Conservation (phyloP, 2,329 filamentous ascomycete species). For the Septoria petroselini region DNA sequence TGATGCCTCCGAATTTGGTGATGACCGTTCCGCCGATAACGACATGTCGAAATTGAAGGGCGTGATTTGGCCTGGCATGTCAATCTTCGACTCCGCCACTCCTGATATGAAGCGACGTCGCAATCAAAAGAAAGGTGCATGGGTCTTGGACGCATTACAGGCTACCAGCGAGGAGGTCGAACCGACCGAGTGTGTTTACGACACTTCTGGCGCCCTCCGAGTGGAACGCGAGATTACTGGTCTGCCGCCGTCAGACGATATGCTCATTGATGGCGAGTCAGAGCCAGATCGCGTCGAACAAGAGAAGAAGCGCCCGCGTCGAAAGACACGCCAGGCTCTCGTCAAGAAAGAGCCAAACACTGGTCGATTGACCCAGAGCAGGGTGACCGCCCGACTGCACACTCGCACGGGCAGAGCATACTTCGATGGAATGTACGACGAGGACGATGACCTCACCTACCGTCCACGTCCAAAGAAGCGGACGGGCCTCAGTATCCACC, state of each 20-base stretch:
- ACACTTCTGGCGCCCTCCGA: slow-evolving; percentile 43
- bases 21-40: slow-evolving; percentile 23
- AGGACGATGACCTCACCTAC: slow-evolving; percentile 37
- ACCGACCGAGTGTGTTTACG: slow-evolving; percentile 64
- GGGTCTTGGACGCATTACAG: slow-evolving; percentile 65
- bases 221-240: slow-evolving; percentile 47
- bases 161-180: slow-evolving; percentile 62
- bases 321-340: slow-evolving; percentile 27
- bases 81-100: slow-evolving; percentile 75
- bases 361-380: slow-evolving; percentile 24
- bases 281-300: slow-evolving; percentile 32
- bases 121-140: slow-evolving; percentile 74
- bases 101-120: slow-evolving; percentile 69
- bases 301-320: slow-evolving; percentile 30
- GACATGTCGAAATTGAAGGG: slow-evolving; percentile 62
- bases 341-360: slow-evolving; percentile 33
- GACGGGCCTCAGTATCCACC: slow-evolving; percentile 43
- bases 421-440: slow-evolving; percentile 24
- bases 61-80: slow-evolving; percentile 73
- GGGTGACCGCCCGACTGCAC: slow-evolving; percentile 11
- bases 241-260: slow-evolving; percentile 42
- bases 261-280: slow-evolving; percentile 36
- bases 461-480: slow-evolving; percentile 36
- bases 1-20: slow-evolving; percentile 34
- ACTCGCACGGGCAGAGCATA: slow-evolving; percentile 17